A percentile compares a stretch with the other conserved stretches of the same genome.
phyloP scores from a whole-genome alignment of 176 grass and related monocot genomes.

The sorghum (Sorghum bicolor) region Sorghum_bicolor_NCBIv3 NC_012873.2:6902501-6903000 shows the following conservation, averaged over 20 bases:
- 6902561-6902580: background rate
- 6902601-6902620: background rate
- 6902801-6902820: constrained; percentile 2
- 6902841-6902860: background rate
- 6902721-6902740: constrained; percentile 64
- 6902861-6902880: background rate
- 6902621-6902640: background rate
- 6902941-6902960: background rate
- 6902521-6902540: background rate
- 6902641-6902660: background rate
- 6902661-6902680: background rate
- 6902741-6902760: constrained; percentile 40
- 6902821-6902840: background rate
- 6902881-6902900: background rate
- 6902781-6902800: background rate
- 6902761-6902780: constrained; percentile 6
- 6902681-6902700: constrained; percentile 88
- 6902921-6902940: background rate
- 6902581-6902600: background rate
- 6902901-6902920: background rate
- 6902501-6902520: background rate
- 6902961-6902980: background rate
- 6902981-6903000: constrained; percentile 28
- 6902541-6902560: background rate
- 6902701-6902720: constrained; percentile 68